These are phyloP conservation scores for Coemansia sp. DNA, from an alignment of 192 early-diverging fungal genomes.

Conservation along the genomic window DNA sequence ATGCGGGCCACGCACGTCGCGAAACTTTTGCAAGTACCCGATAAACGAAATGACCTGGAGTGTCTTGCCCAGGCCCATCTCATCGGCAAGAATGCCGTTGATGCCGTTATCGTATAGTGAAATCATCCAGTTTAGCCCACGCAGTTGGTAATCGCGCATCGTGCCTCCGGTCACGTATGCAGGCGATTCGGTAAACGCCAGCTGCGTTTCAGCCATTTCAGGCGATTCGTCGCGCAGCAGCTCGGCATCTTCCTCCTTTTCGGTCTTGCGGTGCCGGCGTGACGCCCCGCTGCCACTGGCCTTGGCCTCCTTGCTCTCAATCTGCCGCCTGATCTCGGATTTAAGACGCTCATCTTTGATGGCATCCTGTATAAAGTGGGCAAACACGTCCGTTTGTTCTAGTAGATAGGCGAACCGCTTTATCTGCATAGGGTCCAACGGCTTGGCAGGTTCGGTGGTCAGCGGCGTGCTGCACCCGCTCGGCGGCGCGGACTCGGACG, in stretches of 20 bases:
- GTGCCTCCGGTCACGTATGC: slow-evolving; percentile 83
- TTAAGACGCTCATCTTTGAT: slow-evolving; percentile 56
- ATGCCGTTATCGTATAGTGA: slow-evolving; percentile 95
- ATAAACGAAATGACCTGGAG: slow-evolving; percentile 95
- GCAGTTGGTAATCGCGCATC: slow-evolving; percentile 94
- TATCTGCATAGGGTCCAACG: slow-evolving; percentile 45
- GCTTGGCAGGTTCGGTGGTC: slow-evolving; percentile 21
- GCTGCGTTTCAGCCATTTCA: slow-evolving; percentile 49
- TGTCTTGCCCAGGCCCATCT: slow-evolving; percentile 98
- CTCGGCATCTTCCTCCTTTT: slow-evolving; percentile 97
- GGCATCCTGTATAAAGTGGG: slow-evolving; percentile 62
- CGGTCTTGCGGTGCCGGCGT: slow-evolving; percentile 86
- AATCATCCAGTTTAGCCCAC: slow-evolving; percentile 98
- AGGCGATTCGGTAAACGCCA: slow-evolving; percentile 87
- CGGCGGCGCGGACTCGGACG: slow-evolving; percentile 40
- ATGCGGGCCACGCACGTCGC: slow-evolving; percentile 78
- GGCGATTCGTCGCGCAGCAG: slow-evolving; percentile 75
- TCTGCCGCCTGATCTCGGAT: slow-evolving; percentile 43
- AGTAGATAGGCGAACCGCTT: slow-evolving; percentile 54
- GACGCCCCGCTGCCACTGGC: slow-evolving; percentile 33
- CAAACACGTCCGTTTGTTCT: slow-evolving; percentile 68
- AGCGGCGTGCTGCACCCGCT: slow-evolving; percentile 48
- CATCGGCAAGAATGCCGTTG: slow-evolving; percentile 98
- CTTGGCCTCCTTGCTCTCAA: slow-evolving; percentile 41
- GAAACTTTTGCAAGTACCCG: slow-evolving; percentile 86